Evolutionary conservation across 805 yeast genomes (phyloP), one percentile per base, ranked within the genome.

Genomic region (Saccharomycopsis sp.): DNA sequence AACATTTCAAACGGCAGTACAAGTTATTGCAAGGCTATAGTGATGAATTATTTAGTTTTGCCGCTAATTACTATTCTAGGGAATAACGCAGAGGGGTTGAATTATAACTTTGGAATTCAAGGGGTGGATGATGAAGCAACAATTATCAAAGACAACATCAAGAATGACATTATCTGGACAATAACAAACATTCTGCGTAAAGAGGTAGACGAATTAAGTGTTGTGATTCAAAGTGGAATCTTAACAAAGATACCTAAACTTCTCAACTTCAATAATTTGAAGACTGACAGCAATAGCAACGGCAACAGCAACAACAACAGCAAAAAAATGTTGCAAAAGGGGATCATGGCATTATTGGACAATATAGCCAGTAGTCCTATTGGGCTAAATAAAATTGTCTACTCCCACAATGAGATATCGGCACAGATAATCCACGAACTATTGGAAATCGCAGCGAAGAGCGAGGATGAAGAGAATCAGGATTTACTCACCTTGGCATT

Each of bases 101-200:
- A 42, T 54, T 44, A 35, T n/a, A 20, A n/a, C 19, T 42, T 25
- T 12, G 47, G 42, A 19, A 56, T 19, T 23, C 17, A 51, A 29
- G 42, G 25, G 20, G 25, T 19, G n/a, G 19, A 19, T 22, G 22
- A 34, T 23, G 23, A 22, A 49, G 19, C 22, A 23, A 3, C 55
- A 20, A 9, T 52, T n/a, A 24, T 23, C 29, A 51, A 23, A 25
- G 17, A 53, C 44, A 24, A 17, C 9, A 53, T 58, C 34, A 56
- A 58, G n/a, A 44, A 58, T 15, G 42, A 58, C 47, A 58, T 61
- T 53, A 24, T 61, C 8, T 61, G 63, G 63, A 56, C 55, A 3
- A 58, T 61, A 52, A 51, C 59, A 8, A 61, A 61, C 22, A 44
- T 61, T 23, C 53, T 59, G 5, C 20, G 62, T 25, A 58, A 55